Percentiles rank a stretch among this genome's conserved stretches.
Evolutionary conservation across 139 green algal species (phyloP).

Genomic region (Zygnema cylindricum): DNA sequence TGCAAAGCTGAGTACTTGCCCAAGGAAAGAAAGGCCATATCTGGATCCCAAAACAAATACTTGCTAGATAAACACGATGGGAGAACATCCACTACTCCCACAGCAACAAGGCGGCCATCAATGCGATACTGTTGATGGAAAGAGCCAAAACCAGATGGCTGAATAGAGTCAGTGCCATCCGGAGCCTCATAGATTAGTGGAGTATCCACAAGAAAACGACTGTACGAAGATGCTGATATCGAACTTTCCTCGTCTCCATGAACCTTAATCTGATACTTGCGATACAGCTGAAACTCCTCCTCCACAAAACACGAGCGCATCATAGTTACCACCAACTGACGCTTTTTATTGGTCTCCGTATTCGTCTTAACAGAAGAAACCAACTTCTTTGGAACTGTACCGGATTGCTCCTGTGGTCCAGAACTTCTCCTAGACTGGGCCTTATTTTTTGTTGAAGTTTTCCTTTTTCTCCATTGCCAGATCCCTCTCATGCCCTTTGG

Average conservation of each 20-base stretch:
- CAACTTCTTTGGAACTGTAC: no score
- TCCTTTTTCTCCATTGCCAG: no score
- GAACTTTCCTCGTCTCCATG: slow-evolving; percentile 69
- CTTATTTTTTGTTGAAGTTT: no score
- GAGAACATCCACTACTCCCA: slow-evolving; percentile 90
- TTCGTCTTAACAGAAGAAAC: no score
- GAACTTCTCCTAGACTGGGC: no score
- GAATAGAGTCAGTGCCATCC: background rate
- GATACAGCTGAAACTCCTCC: slow-evolving; percentile 74
- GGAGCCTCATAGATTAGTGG: slow-evolving; percentile 64
- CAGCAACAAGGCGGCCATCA: slow-evolving; percentile 83
- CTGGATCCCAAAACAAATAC: slow-evolving; percentile 96
- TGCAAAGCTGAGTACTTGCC: slow-evolving; percentile 71
- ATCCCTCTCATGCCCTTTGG: no score
- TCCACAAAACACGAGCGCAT: slow-evolving; percentile 60
- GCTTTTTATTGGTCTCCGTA: no score
- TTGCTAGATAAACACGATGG: slow-evolving; percentile 62
- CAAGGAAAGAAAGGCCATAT: slow-evolving; percentile 73
- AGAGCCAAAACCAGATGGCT: slow-evolving; percentile 76
- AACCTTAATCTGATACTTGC: slow-evolving; percentile 67
- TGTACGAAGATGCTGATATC: slow-evolving; percentile 62
- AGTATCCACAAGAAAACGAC: slow-evolving; percentile 78
- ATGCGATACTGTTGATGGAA: slow-evolving; percentile 97
- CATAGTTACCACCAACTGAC: slow-evolving; percentile 40
- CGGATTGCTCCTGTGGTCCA: no score